Conservation (phyloP, 2,329 filamentous ascomycete genomes). For the Podosphaera xanthii region DNA sequence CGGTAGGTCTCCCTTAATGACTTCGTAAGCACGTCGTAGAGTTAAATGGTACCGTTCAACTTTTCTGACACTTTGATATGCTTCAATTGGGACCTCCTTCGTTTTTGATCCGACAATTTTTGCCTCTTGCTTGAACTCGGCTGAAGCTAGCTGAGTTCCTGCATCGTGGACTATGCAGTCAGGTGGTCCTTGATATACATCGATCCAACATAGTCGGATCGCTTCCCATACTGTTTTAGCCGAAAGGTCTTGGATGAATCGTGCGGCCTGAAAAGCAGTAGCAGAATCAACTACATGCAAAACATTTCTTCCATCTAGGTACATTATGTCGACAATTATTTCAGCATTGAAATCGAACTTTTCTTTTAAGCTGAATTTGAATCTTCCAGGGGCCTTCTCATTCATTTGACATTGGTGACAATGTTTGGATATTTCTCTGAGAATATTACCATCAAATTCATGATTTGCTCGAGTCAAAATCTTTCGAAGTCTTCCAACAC, state of each 20-base stretch:
- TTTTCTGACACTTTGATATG: conserved; percentile 1
- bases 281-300: conserved; percentile 2
- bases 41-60: conserved; percentile 3
- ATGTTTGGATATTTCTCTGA: background rate
- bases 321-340: conserved; percentile 2
- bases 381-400: background rate
- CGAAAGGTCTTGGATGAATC: conserved; percentile 1
- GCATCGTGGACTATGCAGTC: conserved; percentile 1
- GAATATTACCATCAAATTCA: background rate
- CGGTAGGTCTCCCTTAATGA: conserved; percentile 1
- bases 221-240: conserved; percentile 1
- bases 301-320: conserved; percentile 1
- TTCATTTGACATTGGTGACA: background rate
- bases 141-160: background rate
- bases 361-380: background rate
- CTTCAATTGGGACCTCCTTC: conserved; percentile 1
- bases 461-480: background rate
- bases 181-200: conserved; percentile 2
- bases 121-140: conserved; percentile 1
- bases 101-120: background rate
- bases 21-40: conserved; percentile 2
- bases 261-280: conserved; percentile 2
- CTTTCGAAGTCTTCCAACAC: background rate
- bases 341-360: conserved; percentile 1
- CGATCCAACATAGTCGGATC: conserved; percentile 1